Conservation (phyloP, 306 rosid genomes). For the Clitoria ternatea region DNA sequence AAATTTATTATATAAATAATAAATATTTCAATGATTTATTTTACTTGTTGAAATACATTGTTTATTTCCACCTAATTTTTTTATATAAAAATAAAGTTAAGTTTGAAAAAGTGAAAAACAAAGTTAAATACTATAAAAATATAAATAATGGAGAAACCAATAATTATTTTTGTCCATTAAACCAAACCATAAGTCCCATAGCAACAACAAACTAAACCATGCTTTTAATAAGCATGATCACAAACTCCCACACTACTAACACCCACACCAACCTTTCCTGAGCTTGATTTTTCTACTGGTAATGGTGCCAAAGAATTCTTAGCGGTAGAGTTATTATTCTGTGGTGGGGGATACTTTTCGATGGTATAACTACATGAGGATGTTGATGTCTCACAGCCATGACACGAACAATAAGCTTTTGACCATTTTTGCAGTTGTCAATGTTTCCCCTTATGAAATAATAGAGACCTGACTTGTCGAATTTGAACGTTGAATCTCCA, state of each 20-base stretch:
- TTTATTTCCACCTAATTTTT: too few species aligned
- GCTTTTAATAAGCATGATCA: conserved; percentile 18
- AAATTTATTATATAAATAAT: too few species aligned
- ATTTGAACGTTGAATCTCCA: conserved; percentile 49
- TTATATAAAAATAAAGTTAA: not conserved
- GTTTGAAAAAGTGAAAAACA: not conserved
- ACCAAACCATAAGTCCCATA: not conserved
- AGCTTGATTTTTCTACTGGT: not conserved
- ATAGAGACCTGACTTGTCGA: conserved; percentile 50
- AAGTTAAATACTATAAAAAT: not conserved
- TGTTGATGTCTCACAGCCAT: conserved; percentile 32
- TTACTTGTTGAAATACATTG: too few species aligned
- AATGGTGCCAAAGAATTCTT: conserved; percentile 10
- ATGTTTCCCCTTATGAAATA: conserved; percentile 51
- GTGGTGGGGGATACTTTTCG: not conserved
- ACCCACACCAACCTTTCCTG: conserved; percentile 15
- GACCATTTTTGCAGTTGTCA: conserved; percentile 48
- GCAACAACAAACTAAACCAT: not conserved
- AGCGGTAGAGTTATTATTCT: not conserved
- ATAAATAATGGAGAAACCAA: not conserved
- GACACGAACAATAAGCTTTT: conserved; percentile 45
- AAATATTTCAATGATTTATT: too few species aligned
- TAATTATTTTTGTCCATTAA: not conserved
- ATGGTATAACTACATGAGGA: not conserved
- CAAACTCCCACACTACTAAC: conserved; percentile 1